Percentiles rank a stretch among this genome's conserved stretches.
These are phyloP conservation scores for Paraphaeosphaeria sporulosa DNA, from an alignment of 2,329 filamentous ascomycete species.

Conservation along the genomic window DNA sequence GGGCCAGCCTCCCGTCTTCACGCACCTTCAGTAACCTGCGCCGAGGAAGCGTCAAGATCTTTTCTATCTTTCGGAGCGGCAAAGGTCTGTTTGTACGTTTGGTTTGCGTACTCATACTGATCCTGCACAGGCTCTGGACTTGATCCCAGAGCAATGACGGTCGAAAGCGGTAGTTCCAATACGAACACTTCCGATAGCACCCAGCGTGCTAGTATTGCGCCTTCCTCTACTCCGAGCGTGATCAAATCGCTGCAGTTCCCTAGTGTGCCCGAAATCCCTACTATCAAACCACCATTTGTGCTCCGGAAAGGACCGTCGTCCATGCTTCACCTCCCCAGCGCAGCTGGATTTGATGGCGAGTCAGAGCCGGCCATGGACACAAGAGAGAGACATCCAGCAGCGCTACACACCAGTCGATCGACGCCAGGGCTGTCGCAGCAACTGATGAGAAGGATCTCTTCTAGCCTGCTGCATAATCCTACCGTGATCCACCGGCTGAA, in stretches of 20 bases:
- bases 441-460: slow-evolving; percentile 36
- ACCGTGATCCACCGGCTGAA: slow-evolving; percentile 45
- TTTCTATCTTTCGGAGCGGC: slow-evolving; percentile 44
- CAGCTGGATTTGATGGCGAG: slow-evolving; percentile 43
- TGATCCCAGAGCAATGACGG: slow-evolving; percentile 16
- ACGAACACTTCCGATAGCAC: slow-evolving; percentile 24
- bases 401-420: slow-evolving; percentile 36
- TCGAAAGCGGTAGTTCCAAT: slow-evolving; percentile 20
- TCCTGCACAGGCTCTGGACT: slow-evolving; percentile 24
- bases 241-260: slow-evolving; percentile 20
- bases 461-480: slow-evolving; percentile 34
- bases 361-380: slow-evolving; percentile 37
- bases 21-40: slow-evolving; percentile 40
- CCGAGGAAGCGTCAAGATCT: slow-evolving; percentile 41
- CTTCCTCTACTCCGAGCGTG: background rate
- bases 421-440: slow-evolving; percentile 39
- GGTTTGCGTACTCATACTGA: slow-evolving; percentile 9
- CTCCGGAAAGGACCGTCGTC: slow-evolving; percentile 28
- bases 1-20: slow-evolving; percentile 27
- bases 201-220: slow-evolving; percentile 19
- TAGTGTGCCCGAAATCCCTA: slow-evolving; percentile 24
- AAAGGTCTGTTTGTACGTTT: slow-evolving; percentile 31
- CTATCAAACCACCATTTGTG: slow-evolving; percentile 18
- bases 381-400: slow-evolving; percentile 18
- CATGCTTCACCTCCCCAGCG: slow-evolving; percentile 33